Conservation (phyloP, 2,329 filamentous ascomycete genomes). For the Sporothrix variecibatus region DNA sequence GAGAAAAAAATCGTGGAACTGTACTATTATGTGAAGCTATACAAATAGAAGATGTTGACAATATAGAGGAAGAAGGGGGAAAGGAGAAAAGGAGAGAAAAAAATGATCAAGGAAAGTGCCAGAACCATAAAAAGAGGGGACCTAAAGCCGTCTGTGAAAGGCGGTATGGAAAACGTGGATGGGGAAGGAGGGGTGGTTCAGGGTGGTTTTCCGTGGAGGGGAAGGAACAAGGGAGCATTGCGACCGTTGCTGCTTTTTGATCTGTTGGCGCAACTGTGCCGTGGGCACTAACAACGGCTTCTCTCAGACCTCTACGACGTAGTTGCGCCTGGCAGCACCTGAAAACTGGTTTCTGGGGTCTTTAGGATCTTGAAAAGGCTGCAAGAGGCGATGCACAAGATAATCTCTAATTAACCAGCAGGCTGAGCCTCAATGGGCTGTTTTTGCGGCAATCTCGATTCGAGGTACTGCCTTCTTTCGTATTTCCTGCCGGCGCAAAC, state of each 20-base stretch:
- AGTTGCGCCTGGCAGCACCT: background rate
- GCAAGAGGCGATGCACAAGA: background rate
- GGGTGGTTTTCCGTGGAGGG: constrained; percentile 10
- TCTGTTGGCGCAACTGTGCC: background rate
- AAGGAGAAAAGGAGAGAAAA: background rate
- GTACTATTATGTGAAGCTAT: background rate
- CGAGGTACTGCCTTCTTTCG: background rate
- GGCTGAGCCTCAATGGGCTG: background rate
- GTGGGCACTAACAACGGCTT: background rate
- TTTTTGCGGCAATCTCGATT: background rate
- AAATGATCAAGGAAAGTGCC: background rate
- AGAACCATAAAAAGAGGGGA: constrained; percentile 9
- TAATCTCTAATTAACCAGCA: background rate
- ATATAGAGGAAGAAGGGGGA: background rate
- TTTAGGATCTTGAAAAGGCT: background rate
- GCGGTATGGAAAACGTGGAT: constrained; percentile 19
- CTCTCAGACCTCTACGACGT: background rate
- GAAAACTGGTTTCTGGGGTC: background rate
- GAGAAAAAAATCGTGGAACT: background rate
- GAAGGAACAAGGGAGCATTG: constrained; percentile 1
- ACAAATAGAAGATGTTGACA: background rate
- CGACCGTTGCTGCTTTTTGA: background rate
- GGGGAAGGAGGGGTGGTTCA: constrained; percentile 22
- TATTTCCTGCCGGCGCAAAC: background rate
- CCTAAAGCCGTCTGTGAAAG: constrained; percentile 9